Evolutionary conservation across 1,284 basidiomycete species (phyloP), one percentile per base, ranked within the genome.

Genomic region (Phellinidium pouzarii): DNA sequence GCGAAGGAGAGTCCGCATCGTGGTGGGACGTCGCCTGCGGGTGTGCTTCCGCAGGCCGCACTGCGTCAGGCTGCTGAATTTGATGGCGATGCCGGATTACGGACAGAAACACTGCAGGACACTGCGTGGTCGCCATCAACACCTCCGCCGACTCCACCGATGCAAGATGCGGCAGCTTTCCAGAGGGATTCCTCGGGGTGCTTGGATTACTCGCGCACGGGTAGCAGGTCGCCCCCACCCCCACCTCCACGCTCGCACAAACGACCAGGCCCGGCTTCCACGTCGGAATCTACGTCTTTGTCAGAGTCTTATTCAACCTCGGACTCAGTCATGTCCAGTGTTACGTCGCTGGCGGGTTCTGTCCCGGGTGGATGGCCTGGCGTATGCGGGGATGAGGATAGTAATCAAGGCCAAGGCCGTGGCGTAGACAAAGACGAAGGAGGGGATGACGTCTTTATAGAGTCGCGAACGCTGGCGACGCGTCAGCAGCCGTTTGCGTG

Each of bases 131-230:
- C 48, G 37, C 48, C 38, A 1, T 46, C 48, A 20, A 55, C 53
- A 8, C 53, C 53, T 17, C 53, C 53, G 7, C 53, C 53, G 11
- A 47, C 48, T 1, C 53, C 53, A 11, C 53, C 53, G 23, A 29
- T 55, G 1, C 20, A 25, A 3, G 38, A 12, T 3, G 38, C 37
- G 19, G n/a, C n/a, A n/a, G n/a, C n/a, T 29, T 22, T 7, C 47
- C 50, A 44, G 5, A 52, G 19, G n/a, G n/a, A n/a, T n/a, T n/a
- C n/a, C n/a, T n/a, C n/a, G n/a, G n/a, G n/a, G n/a, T n/a, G n/a
- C n/a, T n/a, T n/a, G n/a, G n/a, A n/a, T n/a, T n/a, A n/a, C n/a
- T n/a, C n/a, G n/a, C n/a, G n/a, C n/a, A n/a, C n/a, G n/a, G n/a
- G n/a, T n/a, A n/a, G n/a, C n/a, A n/a, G n/a, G 22, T 41, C 50